Base-by-base conservation (phyloP, 108 stramenopile genomes). In the Hondaea fermentalgiana region DNA sequence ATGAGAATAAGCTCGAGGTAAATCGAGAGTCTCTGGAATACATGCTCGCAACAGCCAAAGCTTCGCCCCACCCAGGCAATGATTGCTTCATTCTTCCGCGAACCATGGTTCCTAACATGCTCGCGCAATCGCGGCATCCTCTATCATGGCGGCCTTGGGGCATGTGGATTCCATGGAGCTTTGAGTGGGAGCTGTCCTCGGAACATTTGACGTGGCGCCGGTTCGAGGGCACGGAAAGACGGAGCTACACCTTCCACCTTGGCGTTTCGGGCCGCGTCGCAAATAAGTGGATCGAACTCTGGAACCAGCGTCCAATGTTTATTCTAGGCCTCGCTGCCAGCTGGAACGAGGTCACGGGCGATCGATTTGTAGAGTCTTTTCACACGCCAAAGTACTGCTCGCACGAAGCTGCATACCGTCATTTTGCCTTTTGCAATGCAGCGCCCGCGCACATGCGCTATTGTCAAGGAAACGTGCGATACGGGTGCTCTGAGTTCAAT, bases 181-280 rank as follows among this genome's bases (percentile, higher is more conserved):
- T 83, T 83, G 76, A 83, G 76, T 83, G 76, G 76, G 76, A 83
- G 23, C 51, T 83, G 6, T 47, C 49, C 6, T 12, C 10, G 6
- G 76, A 8, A 12, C n/a, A 53, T 16, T 1, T 83, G 49, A 53
- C 49, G 14, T 83, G 76, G 76, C 76, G 28, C 23, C 76, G 76
- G 14, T 83, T 83, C 51, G 76, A 83, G 28, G 12, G 49, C n/a
- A 83, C 76, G 17, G 51, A 6, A 12, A 12, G 1, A 6, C 12
- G 19, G 76, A 10, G 51, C 3, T 83, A 83, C 49, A 83, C 76
- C 6, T 83, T 83, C 28, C 76, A 83, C 2, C 12, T 83, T 83
- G 76, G 76, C 1, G 76, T 83, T 17, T 83, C 76, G 10, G 76
- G 76, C n/a, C 76, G 76, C 51, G 76, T 83, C 16, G 76, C 76